Evolutionary conservation across 306 rosid genomes (phyloP), one percentile per base, ranked within the genome.

Genomic region (Cicer yamashitae): DNA sequence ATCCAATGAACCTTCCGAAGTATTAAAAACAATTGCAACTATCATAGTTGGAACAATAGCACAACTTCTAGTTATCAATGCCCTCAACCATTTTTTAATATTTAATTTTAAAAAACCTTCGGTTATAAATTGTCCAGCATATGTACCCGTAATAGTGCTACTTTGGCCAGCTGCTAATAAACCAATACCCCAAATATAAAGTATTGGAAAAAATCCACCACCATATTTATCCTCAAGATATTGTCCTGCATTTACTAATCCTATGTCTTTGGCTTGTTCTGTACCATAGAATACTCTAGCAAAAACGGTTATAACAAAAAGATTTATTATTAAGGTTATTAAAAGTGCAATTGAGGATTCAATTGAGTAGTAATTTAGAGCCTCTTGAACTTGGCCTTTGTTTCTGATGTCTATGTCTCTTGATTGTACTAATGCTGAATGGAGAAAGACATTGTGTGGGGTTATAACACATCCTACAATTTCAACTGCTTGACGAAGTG

Each of bases 21-120:
- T 88, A 52, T 90, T 88, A 46, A 90, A 90, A 67, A 83, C 71
- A 71, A 90, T 52, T n/a, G 96, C 91, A 6, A 80, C 90, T 11
- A 86, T 37, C 81, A 90, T 88, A 53, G 96, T 90, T 17, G 96
- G 96, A 76, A 90, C 88, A 82, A 90, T 90, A 50, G 96, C 96
- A 48, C 82, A 82, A 51, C 92, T 86, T 59, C 96, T 57, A 6
- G 92, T 90, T 60, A 90, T 90, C 85, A 90, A 85, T 34, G 96
- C 89, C 74, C 96, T 90, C 46, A 88, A 76, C 92, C 96, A 90
- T 58, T 90, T 90, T 82, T 88, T 86, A 51, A 90, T 79, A 25
- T 84, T 77, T 6, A 90, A 86, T 57, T 90, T 88, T 47, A 90
- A 69, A 70, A 90, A 90, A 1, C 96, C 96, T 20, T 85, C 88